These are phyloP conservation scores for Alternaria sp. DNA, from an alignment of 2,329 filamentous ascomycete species.

Conservation along the genomic window DNA sequence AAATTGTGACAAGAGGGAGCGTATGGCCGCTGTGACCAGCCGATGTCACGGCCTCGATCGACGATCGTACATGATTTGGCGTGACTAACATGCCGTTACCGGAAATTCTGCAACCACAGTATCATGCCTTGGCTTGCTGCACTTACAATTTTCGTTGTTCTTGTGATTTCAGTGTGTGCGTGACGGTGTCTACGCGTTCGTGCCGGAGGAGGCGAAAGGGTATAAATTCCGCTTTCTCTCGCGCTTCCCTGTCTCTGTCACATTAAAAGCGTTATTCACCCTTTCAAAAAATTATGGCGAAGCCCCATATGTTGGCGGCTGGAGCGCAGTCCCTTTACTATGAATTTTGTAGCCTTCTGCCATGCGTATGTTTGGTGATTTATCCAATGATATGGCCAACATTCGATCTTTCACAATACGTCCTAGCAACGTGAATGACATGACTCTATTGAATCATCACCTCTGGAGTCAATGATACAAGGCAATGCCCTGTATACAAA, in stretches of 20 bases:
- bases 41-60: background rate
- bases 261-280: background rate
- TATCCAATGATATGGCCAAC: background rate
- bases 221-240: background rate
- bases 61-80: background rate
- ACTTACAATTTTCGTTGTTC: accelerated
- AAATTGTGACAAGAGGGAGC: background rate
- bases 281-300: no score
- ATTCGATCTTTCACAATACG: no score
- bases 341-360: no score
- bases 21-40: background rate
- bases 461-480: background rate
- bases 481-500: background rate
- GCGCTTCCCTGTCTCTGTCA: background rate
- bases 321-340: no score
- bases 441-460: background rate
- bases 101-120: no score
- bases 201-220: background rate
- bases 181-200: background rate
- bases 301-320: no score
- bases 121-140: background rate
- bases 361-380: no score
- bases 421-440: background rate
- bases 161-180: background rate
- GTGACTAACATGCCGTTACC: background rate